phyloP scores from a whole-genome alignment of 2,329 filamentous ascomycete species.

The Xylariaceae sp. region DNA sequence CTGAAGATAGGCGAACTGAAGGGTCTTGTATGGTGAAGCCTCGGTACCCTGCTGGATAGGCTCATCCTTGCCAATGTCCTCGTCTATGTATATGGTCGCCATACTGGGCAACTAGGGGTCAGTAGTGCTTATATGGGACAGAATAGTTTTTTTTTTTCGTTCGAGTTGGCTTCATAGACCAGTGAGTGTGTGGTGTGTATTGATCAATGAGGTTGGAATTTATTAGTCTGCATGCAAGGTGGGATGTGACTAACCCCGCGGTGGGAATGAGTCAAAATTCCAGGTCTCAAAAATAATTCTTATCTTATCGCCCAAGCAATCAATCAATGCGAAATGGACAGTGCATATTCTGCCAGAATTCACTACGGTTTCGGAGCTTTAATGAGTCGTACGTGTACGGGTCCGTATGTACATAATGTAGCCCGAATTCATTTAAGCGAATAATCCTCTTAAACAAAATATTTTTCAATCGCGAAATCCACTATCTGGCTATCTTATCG shows the following conservation, averaged over 20 bases:
- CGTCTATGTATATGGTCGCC: conserved; percentile 24
- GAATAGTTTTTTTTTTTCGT: not conserved
- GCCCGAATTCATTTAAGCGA: not conserved
- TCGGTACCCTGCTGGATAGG: conserved; percentile 14
- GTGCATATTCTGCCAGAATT: not conserved
- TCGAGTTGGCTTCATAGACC: not conserved
- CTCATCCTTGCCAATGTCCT: conserved; percentile 17
- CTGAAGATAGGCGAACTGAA: conserved; percentile 21
- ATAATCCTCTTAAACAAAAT: not conserved
- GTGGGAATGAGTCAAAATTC: not conserved
- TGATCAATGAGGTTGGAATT: no score
- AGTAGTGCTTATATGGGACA: not conserved
- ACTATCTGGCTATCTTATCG: not conserved
- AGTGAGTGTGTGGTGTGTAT: no score
- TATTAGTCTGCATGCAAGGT: not conserved
- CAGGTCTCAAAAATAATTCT: not conserved
- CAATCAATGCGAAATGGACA: not conserved
- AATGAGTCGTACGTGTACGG: not conserved
- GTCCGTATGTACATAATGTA: no score
- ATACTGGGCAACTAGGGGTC: conserved; percentile 1
- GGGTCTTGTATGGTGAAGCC: conserved; percentile 18
- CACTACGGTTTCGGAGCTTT: not conserved
- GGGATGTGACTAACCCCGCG: not conserved
- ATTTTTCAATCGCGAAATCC: not conserved
- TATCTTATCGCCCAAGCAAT: not conserved